Evolutionary conservation across 108 stramenopile genomes (phyloP).

Genomic region (Cyclotella kingstonii): DNA sequence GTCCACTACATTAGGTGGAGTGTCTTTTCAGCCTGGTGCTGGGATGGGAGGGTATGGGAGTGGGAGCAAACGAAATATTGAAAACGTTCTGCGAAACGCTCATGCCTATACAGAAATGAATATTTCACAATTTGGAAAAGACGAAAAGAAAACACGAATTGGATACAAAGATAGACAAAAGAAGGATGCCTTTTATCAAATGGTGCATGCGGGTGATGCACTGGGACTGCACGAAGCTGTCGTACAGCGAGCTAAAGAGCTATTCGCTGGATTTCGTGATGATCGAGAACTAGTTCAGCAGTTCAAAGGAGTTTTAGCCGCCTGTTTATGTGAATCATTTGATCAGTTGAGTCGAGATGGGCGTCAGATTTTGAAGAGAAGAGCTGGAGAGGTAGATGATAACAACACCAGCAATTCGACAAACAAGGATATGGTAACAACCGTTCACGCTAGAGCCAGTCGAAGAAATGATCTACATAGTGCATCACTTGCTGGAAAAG

Average conservation of each 20-base stretch:
- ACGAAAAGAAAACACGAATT: slow-evolving; percentile 77
- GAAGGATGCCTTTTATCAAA: slow-evolving; percentile 60
- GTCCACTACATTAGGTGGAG: slow-evolving; percentile 70
- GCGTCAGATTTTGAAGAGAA: slow-evolving; percentile 59
- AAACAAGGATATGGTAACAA: slow-evolving; percentile 13
- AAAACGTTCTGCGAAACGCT: slow-evolving; percentile 77
- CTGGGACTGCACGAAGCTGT: slow-evolving; percentile 84
- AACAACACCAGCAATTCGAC: slow-evolving; percentile 7
- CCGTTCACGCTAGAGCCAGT: slow-evolving; percentile 52
- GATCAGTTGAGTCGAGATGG: slow-evolving; percentile 74
- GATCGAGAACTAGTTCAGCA: slow-evolving; percentile 88
- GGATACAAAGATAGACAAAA: slow-evolving; percentile 93
- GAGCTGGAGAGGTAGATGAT: slow-evolving; percentile 44
- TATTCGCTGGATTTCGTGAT: slow-evolving; percentile 90
- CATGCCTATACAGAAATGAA: slow-evolving; percentile 84
- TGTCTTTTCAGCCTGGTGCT: slow-evolving; percentile 61
- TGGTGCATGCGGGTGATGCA: slow-evolving; percentile 81
- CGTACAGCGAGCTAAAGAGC: slow-evolving; percentile 78
- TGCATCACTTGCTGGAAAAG: slow-evolving; percentile 78
- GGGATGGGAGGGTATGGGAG: slow-evolving; percentile 70
- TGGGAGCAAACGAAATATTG: slow-evolving; percentile 46
- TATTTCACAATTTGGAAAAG: slow-evolving; percentile 85
- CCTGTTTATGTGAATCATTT: slow-evolving; percentile 84
- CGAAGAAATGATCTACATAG: slow-evolving; percentile 77
- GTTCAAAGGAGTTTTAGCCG: slow-evolving; percentile 73